Conservation (phyloP, 2,329 filamentous ascomycete genomes). For the Venturia asperata region DNA sequence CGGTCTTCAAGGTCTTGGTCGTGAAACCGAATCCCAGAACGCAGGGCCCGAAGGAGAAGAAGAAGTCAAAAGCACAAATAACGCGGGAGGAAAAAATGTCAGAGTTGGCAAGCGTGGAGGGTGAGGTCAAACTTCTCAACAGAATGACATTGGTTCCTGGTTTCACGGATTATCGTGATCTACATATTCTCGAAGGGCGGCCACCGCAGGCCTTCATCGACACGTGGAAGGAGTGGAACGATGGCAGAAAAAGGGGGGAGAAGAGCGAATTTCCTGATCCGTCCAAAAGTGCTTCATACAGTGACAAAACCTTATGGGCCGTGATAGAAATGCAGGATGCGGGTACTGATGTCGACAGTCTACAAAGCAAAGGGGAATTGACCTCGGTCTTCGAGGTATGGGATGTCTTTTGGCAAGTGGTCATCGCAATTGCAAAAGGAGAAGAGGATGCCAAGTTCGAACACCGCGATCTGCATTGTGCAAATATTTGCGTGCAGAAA, state of each 20-base stretch:
- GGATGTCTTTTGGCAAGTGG: conserved; percentile 63
- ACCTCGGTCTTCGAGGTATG: conserved; percentile 43
- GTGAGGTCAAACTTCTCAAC: conserved; percentile 48
- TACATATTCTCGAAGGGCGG: conserved; percentile 51
- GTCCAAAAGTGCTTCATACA: conserved; percentile 46
- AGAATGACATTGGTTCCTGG: conserved; percentile 53
- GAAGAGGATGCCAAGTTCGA: conserved; percentile 54
- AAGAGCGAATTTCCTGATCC: conserved; percentile 51
- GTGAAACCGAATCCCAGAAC: conserved; percentile 27
- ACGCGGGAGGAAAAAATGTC: conserved; percentile 39
- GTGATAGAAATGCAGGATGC: conserved; percentile 61
- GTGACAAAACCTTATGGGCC: conserved; percentile 53
- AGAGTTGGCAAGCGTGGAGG: conserved; percentile 37
- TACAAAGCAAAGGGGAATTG: conserved; percentile 30
- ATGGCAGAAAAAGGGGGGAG: conserved; percentile 36
- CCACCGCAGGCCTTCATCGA: conserved; percentile 45
- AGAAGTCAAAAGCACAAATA: conserved; percentile 33
- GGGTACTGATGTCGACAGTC: conserved; percentile 47
- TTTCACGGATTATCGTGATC: conserved; percentile 55
- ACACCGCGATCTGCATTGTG: conserved; percentile 59
- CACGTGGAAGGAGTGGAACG: conserved; percentile 42
- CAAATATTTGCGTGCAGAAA: conserved; percentile 53
- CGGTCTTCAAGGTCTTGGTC: conserved; percentile 43
- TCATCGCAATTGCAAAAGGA: conserved; percentile 53
- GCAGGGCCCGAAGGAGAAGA: conserved; percentile 27